phyloP scores from a whole-genome alignment of 768 basidiomycete species.

The Naganishia vaughanmartiniae region DNA sequence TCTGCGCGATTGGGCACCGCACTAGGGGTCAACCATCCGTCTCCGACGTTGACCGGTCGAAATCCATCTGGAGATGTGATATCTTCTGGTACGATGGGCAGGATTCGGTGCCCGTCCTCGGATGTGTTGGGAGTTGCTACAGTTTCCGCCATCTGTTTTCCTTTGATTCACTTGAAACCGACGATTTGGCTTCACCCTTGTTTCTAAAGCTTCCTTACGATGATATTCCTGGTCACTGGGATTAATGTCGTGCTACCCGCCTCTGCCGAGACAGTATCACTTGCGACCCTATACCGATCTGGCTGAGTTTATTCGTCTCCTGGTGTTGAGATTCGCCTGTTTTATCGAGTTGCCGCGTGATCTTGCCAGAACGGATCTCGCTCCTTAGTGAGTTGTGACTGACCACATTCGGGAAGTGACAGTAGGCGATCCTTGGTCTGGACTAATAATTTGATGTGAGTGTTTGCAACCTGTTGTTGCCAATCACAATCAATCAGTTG shows the following conservation, averaged over 20 bases:
- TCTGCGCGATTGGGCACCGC: slow-evolving; percentile 12
- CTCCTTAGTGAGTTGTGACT: background rate
- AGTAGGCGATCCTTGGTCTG: background rate
- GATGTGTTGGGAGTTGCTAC: background rate
- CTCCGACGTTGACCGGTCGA: background rate
- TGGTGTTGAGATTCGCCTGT: background rate
- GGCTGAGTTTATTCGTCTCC: background rate
- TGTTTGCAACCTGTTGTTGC: background rate
- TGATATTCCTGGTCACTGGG: background rate
- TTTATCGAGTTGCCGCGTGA: slow-evolving; percentile 3
- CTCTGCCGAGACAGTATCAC: background rate
- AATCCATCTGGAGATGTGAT: slow-evolving; percentile 12
- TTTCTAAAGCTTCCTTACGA: background rate
- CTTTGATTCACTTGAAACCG: background rate
- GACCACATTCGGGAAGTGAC: background rate
- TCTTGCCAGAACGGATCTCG: background rate
- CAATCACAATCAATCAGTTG: background rate
- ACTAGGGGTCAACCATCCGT: slow-evolving; percentile 13
- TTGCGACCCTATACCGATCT: background rate
- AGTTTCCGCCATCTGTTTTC: slow-evolving; percentile 18
- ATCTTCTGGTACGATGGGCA: slow-evolving; percentile 7
- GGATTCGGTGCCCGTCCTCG: background rate
- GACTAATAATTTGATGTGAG: background rate
- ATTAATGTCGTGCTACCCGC: background rate
- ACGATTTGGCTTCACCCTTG: background rate